Percentiles rank a stretch among this genome's conserved stretches.
These are phyloP conservation scores for Colletotrichum liaoningense DNA, from an alignment of 2,329 filamentous ascomycete genomes.

Conservation along the genomic window DNA sequence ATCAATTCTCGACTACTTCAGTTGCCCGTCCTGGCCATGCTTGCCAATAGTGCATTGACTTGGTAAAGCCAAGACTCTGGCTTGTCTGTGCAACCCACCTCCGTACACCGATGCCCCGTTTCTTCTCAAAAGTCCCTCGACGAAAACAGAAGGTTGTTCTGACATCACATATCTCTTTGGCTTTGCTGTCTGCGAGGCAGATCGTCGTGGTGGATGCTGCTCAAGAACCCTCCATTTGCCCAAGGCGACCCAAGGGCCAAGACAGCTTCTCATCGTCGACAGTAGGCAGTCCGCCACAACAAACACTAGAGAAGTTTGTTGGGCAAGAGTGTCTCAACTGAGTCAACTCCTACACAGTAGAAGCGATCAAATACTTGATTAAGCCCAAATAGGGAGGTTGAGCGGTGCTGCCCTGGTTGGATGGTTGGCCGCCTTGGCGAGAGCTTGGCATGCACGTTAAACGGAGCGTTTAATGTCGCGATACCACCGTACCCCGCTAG, in stretches of 20 bases:
- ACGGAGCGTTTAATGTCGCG: not conserved
- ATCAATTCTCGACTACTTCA: not conserved
- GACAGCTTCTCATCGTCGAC: no score
- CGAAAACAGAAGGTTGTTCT: constrained; percentile 10
- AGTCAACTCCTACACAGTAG: not conserved
- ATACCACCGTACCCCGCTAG: constrained; percentile 13
- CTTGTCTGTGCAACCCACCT: not conserved
- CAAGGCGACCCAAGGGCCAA: not conserved
- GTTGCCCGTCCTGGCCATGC: not conserved
- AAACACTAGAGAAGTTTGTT: no score
- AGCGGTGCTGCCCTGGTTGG: constrained; percentile 20
- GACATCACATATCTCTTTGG: not conserved
- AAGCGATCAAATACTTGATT: not conserved
- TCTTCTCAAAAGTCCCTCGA: not conserved
- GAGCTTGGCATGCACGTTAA: constrained; percentile 24
- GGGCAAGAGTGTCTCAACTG: no score
- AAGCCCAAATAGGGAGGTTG: constrained; percentile 24
- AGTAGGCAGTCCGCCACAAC: not conserved
- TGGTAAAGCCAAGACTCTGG: not conserved
- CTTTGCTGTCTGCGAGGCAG: not conserved
- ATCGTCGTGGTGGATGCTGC: not conserved
- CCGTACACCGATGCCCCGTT: not conserved
- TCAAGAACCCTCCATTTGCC: not conserved
- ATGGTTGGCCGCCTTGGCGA: constrained; percentile 16
- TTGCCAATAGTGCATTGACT: constrained; percentile 1